phyloP scores from a whole-genome alignment of 129 eudicot species.

The Silybum marianum region DNA sequence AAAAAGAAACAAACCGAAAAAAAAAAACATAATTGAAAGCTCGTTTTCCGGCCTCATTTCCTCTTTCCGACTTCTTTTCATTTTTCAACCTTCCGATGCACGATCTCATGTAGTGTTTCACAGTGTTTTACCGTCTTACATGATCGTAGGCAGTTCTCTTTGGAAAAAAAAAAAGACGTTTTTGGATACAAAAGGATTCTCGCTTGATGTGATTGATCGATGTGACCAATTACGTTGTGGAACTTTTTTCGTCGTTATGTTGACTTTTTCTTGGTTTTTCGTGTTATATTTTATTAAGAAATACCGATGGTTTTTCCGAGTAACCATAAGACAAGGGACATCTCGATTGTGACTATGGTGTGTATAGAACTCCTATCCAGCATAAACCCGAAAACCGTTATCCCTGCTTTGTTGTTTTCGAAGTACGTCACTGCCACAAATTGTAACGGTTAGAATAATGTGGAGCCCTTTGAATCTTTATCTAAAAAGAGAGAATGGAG shows the following conservation, averaged over 20 bases:
- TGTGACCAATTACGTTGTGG: background rate
- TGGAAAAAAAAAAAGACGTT: background rate
- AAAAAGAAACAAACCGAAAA: background rate
- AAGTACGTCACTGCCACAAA: slow-evolving; percentile 61
- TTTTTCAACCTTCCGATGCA: background rate
- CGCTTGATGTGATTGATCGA: background rate
- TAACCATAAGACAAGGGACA: slow-evolving; percentile 83
- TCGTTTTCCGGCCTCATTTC: background rate
- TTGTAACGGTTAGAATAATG: background rate
- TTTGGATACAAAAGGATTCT: background rate
- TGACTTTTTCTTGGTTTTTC: background rate
- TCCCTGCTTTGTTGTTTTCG: slow-evolving; percentile 88
- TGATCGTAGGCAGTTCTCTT: background rate
- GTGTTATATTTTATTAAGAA: slow-evolving; percentile 27
- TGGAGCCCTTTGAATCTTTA: background rate
- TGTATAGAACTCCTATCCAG: slow-evolving; percentile 71
- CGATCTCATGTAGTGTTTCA: background rate
- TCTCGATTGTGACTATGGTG: slow-evolving; percentile 70
- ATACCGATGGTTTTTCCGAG: slow-evolving; percentile 81
- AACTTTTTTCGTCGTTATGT: too few relatives aligned
- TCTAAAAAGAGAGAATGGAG: background rate
- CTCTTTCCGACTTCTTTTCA: background rate
- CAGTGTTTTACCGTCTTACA: background rate
- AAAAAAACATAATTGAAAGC: background rate
- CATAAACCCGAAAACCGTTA: slow-evolving; percentile 83